Base-by-base conservation (phyloP, 441 rosid species). In the Macaranga tanarius region DNA sequence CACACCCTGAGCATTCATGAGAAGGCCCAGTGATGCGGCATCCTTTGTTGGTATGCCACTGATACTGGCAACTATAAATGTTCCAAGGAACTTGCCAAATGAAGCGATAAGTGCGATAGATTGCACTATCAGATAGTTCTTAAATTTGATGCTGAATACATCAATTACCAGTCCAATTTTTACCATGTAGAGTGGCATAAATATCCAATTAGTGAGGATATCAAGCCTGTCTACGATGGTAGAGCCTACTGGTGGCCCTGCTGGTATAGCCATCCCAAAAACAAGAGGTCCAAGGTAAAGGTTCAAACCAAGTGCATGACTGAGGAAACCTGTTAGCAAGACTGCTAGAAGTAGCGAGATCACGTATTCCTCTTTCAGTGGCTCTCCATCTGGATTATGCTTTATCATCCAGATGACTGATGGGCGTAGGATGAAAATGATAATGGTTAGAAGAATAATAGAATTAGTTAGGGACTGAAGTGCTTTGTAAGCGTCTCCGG, bases 191-290 rank as follows among this genome's bases (percentile, higher is more conserved):
- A 73, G 52, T 10, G 86, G 86, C 81, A 72, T 76, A 38, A 83
- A 75, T 51, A 81, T 34, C 66, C 72, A 44, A 9, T 75, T 54
- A 26, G 65, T 72, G 63, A 81, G 62, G 62, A 83, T 70, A 31
- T 81, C 84, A 47, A 81, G 79, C 74, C 73, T 81, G 31, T 83
- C 83, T 51, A 77, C 79, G 15, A 83, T 22, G 17, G 82, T 71
- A 28, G 79, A 78, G 31, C 81, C 79, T 56, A 83, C 31, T 3
- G 80, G 77, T 7, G 79, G 80, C 16, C 84, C 82, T 9, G 72
- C 82, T 6, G 80, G 84, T 50, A 79, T 76, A 16, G 56, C 73
- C 26, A 78, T 54, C 16, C 82, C 77, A 17, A 83, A 45, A 10
- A 64, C 12, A 22, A 80, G 66, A 57, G 82, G 70, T n/a, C 73